Base-by-base conservation (phyloP, 768 basidiomycete genomes). In the Lentinula lateritia region DNA sequence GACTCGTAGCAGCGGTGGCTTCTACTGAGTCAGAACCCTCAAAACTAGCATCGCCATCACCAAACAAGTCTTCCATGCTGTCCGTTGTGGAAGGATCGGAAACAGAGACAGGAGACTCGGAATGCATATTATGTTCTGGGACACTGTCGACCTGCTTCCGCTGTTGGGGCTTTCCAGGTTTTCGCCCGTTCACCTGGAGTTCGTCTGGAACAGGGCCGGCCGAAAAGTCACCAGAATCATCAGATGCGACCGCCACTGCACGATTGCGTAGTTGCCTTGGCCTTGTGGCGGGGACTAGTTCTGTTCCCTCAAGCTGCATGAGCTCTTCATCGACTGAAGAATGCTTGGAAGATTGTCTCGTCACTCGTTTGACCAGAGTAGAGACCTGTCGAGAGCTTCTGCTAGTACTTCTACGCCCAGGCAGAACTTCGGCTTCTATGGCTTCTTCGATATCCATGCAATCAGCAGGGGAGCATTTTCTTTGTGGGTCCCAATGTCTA, bases 11-110 rank as follows among this genome's bases (percentile, higher is more conserved):
- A 39, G 46, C 58, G 36, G 58, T 59, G 18, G 43, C 46, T 8
- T 64, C 63, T 50, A 57, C 63, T 35, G 61, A 36, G 28, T 48
- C 43, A 18, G 35, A 18, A 15, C 32, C 42, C 15, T 48, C 15
- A 5, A 36, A 3, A 23, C 5, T 5, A 16, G 10, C 50, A 52
- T 52, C 50, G 20, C 50, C 32, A 13, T 35, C 9, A 61, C 18
- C 54, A 15, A 6, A 15, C 9, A 7, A 42, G 41, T 57, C 43
- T 36, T 39, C 35, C n/a, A 53, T 35, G 28, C 56, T 41, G n/a
- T 34, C 56, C 16, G 56, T 36, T 15, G 3, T 45, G 10, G 15
- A 42, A 6, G 28, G 42, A 16, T 45, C 28, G 36, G 56, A 43
- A n/a, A 54, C 53, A 9, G 28, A 12, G 39, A 58, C 45, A 43